Base-by-base conservation (phyloP, 2,329 filamentous ascomycete species). In the Apiospora pterosperma region DNA sequence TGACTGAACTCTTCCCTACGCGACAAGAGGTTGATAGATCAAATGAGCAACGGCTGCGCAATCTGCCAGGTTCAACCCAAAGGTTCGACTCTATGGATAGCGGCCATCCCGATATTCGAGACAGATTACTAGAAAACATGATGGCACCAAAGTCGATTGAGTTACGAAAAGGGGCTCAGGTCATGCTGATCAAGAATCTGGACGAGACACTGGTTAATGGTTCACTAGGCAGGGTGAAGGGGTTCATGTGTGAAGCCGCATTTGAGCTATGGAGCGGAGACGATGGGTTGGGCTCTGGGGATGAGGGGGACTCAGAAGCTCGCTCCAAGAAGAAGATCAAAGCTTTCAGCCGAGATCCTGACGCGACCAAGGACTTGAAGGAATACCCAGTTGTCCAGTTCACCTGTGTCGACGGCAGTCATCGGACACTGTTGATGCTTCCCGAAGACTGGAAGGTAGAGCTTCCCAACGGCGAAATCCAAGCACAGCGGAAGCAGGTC, bases 121-220 rank as follows among this genome's bases (percentile, higher is more conserved):
- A 97, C 58, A 94, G 89, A 73, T 78, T 98, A 0, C 82, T 99
- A 6, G 78, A 86, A 6, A 97, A 95, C 73, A 97, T 96, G 87
- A 97, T 99, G 92, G 94, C 96, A 0, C 94, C 96, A 0, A 90
- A 90, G 70, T 74, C 79, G 0, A 86, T 99, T 23, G 88, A 91
- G 38, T 80, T 99, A 36, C 98, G 97, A 77, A 90, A 96, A 67
- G 92, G 93, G 11, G 92, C 96, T 0, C 96, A 99, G 75, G 96
- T 99, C 55, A 99, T 99, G 96, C 82, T 99, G n/a, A 97, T 99
- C 83, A 99, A 99, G 78, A 99, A 99, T 72, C 90, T 98, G 79
- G 96, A 99, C 73, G 93, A 97, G 42, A 90, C 88, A 0, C 84
- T 99, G 0, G 96, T 98, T 70, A 99, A 99, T 74, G 96, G 96